Evolutionary conservation across 2,329 filamentous ascomycete genomes (phyloP).

Genomic region (Phaeomoniella chlamydospora): DNA sequence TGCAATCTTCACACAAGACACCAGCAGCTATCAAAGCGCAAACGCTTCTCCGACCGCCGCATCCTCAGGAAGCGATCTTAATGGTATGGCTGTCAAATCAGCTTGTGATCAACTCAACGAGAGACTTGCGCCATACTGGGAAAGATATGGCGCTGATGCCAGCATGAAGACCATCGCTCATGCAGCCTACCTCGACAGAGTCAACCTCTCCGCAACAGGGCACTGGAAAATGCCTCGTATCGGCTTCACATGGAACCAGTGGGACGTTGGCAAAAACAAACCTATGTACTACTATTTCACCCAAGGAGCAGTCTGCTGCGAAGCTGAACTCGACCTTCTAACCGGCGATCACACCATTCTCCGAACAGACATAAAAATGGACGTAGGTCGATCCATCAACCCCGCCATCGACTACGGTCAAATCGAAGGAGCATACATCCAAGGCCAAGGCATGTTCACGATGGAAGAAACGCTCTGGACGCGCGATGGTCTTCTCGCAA

Average conservation of each 20-base stretch:
- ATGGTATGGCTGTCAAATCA: slow-evolving; percentile 89
- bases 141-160: slow-evolving; percentile 63
- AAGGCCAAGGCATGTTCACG: slow-evolving; percentile 68
- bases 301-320: slow-evolving; percentile 79
- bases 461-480: slow-evolving; percentile 60
- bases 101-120: slow-evolving; percentile 84
- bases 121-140: slow-evolving; percentile 69
- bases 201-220: slow-evolving; percentile 92
- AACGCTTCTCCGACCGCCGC: slow-evolving; percentile 90
- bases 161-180: slow-evolving; percentile 81
- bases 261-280: slow-evolving; percentile 48
- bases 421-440: slow-evolving; percentile 69
- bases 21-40: slow-evolving; percentile 86
- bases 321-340: slow-evolving; percentile 85
- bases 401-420: slow-evolving; percentile 70
- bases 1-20: slow-evolving; percentile 82
- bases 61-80: slow-evolving; percentile 85
- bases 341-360: slow-evolving; percentile 88
- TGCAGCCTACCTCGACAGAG: slow-evolving; percentile 88
- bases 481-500: slow-evolving; percentile 21
- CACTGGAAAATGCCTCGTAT: slow-evolving; percentile 98
- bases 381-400: slow-evolving; percentile 52
- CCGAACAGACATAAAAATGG: slow-evolving; percentile 92
- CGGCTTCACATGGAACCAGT: slow-evolving; percentile 70
- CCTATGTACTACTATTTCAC: slow-evolving; percentile 99